A percentile compares a stretch with the other conserved stretches of the same genome.
Evolutionary conservation across 2,329 filamentous ascomycete genomes (phyloP).

Genomic region (Botryotinia calthae): DNA sequence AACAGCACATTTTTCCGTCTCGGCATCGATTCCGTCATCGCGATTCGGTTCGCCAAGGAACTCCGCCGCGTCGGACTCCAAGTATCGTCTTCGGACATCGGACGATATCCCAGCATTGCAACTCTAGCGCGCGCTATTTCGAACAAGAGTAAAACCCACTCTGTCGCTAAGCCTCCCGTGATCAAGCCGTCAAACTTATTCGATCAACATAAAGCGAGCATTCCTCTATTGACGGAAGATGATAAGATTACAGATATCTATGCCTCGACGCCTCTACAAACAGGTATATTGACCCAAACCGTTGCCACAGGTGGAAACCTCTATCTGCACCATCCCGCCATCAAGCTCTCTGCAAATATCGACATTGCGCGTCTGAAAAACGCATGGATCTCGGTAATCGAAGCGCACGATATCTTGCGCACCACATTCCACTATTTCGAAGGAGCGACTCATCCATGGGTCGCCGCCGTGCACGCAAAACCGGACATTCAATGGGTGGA

Average conservation of each 20-base stretch:
- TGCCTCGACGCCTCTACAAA: slow-evolving; percentile 41
- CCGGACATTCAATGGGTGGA: not conserved
- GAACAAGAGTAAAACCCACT: not conserved
- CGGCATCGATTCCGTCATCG: slow-evolving; percentile 39
- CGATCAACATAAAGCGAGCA: not conserved
- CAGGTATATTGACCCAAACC: slow-evolving; percentile 41
- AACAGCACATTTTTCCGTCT: slow-evolving; percentile 39
- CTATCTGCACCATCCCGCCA: slow-evolving; percentile 38
- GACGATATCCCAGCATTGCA: slow-evolving; percentile 42
- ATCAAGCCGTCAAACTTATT: not conserved
- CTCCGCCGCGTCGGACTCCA: slow-evolving; percentile 31
- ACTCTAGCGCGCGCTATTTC: slow-evolving; percentile 39
- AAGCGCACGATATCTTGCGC: slow-evolving; percentile 37
- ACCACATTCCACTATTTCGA: slow-evolving; percentile 27
- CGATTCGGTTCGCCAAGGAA: slow-evolving; percentile 46
- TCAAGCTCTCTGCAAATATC: slow-evolving; percentile 26
- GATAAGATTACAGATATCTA: slow-evolving; percentile 40
- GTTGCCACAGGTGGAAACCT: slow-evolving; percentile 34
- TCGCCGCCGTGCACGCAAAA: slow-evolving; percentile 26
- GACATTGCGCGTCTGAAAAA: slow-evolving; percentile 27
- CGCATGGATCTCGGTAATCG: slow-evolving; percentile 33
- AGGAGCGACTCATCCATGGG: not conserved
- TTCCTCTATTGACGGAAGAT: not conserved
- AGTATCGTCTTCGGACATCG: slow-evolving; percentile 45
- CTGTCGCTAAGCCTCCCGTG: not conserved